A percentile compares a stretch with the other conserved stretches of the same genome.
Conservation (phyloP, 2,329 filamentous ascomycete species). For the Ustulina deusta region DNA sequence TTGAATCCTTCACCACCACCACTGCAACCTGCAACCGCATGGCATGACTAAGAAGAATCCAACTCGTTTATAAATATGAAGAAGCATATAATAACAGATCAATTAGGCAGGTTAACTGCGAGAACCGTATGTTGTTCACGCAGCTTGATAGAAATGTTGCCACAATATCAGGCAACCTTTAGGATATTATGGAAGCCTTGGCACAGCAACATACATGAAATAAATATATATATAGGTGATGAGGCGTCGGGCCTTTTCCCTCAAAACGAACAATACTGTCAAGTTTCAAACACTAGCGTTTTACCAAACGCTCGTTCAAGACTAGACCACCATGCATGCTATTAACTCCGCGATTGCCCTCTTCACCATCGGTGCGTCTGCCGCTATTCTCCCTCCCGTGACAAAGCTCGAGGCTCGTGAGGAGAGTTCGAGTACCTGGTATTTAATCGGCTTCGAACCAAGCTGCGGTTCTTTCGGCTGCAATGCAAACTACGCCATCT, state of each 20-base stretch:
- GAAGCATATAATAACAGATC: not conserved
- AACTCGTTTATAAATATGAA: not conserved
- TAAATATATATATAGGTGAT: not conserved
- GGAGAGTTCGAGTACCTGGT: conserved; percentile 6
- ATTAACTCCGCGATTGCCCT: conserved; percentile 8
- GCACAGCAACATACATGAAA: not conserved
- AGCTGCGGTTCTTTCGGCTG: conserved; percentile 9
- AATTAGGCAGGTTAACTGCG: not conserved
- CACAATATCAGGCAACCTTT: not conserved
- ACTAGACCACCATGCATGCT: conserved; percentile 11
- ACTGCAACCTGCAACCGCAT: conserved; percentile 1
- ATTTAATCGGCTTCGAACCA: not conserved
- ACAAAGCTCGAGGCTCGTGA: conserved; percentile 5
- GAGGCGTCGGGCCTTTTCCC: not conserved
- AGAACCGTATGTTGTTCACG: not conserved
- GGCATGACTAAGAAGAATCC: not conserved
- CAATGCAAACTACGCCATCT: conserved; percentile 11
- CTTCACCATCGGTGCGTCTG: conserved; percentile 17
- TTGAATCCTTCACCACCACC: not conserved
- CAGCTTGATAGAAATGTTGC: not conserved
- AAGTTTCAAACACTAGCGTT: not conserved
- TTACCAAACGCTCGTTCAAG: not conserved
- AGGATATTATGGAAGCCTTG: not conserved
- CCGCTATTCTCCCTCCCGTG: not conserved
- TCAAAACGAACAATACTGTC: not conserved